Conservation (phyloP, 1,284 basidiomycete genomes). For the Rhodotorula sp. region DNA sequence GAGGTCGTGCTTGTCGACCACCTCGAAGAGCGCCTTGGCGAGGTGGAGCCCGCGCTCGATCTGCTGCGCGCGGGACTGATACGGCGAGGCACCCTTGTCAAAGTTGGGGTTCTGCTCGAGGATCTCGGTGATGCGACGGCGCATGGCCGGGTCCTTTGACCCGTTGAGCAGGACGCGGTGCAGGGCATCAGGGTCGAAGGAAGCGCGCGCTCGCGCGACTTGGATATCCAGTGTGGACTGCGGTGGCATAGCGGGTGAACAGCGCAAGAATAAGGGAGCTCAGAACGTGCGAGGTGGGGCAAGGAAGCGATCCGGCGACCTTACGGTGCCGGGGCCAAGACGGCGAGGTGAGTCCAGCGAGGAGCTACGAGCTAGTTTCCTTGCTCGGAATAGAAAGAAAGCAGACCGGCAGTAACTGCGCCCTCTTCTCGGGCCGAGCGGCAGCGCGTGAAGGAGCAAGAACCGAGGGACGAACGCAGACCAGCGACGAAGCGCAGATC, state of each 20-base stretch:
- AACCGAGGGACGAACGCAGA: too few species aligned
- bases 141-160: background rate
- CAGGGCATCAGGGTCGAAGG: constrained; percentile 21
- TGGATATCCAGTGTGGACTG: constrained; percentile 31
- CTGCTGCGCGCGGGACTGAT: constrained; percentile 58
- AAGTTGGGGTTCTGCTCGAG: constrained; percentile 64
- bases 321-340: background rate
- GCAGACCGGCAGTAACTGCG: too few species aligned
- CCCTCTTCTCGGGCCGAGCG: too few species aligned
- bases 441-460: too few species aligned
- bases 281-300: background rate
- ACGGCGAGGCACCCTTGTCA: constrained; percentile 63
- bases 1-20: constrained; percentile 61
- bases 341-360: too few species aligned
- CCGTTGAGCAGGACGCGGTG: constrained; percentile 16
- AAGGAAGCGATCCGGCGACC: background rate
- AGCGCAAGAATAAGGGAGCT: background rate
- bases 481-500: too few species aligned
- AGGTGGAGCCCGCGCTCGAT: constrained; percentile 59
- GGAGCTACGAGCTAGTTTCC: too few species aligned
- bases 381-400: too few species aligned
- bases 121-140: constrained; percentile 55
- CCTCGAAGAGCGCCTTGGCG: constrained; percentile 61
- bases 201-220: constrained; percentile 14
- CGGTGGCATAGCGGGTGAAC: background rate